These are phyloP conservation scores for Talaromyces sp. DNA, from an alignment of 2,329 filamentous ascomycete species.

Conservation along the genomic window DNA sequence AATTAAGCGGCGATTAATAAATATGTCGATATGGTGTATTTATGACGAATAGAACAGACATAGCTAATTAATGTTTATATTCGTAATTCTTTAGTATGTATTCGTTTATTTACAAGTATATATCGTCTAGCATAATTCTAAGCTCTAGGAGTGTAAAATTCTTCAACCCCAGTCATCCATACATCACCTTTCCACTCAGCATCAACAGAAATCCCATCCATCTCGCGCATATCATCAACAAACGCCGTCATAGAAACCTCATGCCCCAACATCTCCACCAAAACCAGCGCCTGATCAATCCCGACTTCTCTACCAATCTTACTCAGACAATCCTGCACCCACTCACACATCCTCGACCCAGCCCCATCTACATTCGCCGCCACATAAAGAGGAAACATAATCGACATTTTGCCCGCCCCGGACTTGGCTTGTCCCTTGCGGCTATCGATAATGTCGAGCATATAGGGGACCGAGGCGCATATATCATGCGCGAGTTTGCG, in stretches of 20 bases:
- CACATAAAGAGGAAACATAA: constrained; percentile 34
- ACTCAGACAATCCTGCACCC: constrained; percentile 25
- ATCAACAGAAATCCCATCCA: background rate
- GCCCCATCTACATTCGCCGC: constrained; percentile 27
- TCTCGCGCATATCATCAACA: background rate
- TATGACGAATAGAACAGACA: background rate
- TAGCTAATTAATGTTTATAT: background rate
- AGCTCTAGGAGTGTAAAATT: background rate
- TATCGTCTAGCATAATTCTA: background rate
- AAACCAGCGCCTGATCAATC: constrained; percentile 32
- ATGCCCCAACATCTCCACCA: constrained; percentile 25
- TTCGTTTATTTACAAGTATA: background rate
- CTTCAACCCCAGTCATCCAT: background rate
- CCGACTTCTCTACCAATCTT: constrained; percentile 29
- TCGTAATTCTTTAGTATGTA: background rate
- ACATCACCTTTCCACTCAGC: background rate
- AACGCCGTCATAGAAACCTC: constrained; percentile 1
- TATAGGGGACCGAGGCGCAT: constrained; percentile 31
- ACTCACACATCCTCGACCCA: constrained; percentile 22
- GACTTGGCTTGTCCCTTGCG: constrained; percentile 12
- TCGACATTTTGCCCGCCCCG: constrained; percentile 27
- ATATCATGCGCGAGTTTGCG: constrained; percentile 29
- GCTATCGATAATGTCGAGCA: constrained; percentile 23
- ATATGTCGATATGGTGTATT: background rate
- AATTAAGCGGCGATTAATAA: too few relatives aligned